Percentiles rank a stretch among this genome's conserved stretches.
Conservation (phyloP, 352 stramenopile genomes). For the Globisporangium barbulae region DNA sequence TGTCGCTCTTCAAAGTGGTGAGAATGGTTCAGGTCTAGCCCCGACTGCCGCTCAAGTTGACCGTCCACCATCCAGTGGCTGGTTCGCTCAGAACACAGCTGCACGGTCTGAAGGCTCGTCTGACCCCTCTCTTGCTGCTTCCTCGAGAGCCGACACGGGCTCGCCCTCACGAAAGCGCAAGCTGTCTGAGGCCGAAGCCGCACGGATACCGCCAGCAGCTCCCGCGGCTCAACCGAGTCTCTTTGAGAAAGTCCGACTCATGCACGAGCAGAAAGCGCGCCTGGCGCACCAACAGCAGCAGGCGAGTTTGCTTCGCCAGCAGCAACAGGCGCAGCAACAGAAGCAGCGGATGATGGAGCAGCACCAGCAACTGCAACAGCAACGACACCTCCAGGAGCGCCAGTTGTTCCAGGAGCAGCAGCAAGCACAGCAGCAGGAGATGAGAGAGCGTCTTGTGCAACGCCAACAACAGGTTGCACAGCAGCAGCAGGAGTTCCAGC, state of each 20-base stretch:
- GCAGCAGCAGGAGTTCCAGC: background rate
- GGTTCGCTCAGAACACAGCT: background rate
- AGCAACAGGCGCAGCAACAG: constrained; percentile 12
- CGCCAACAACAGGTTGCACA: background rate
- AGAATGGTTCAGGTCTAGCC: background rate
- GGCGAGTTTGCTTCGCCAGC: constrained; percentile 15
- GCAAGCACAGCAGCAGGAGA: constrained; percentile 12
- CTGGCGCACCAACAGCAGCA: constrained; percentile 13
- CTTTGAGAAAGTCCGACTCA: constrained; percentile 41
- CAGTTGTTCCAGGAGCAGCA: constrained; percentile 7
- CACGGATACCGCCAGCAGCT: background rate
- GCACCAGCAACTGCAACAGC: constrained; percentile 10
- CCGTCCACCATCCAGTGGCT: background rate
- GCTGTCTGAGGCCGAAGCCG: constrained; percentile 17
- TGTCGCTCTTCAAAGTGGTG: background rate
- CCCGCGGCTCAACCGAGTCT: constrained; percentile 25
- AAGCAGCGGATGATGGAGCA: constrained; percentile 6
- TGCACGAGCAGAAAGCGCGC: constrained; percentile 31
- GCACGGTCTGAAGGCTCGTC: background rate
- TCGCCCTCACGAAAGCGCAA: constrained; percentile 30
- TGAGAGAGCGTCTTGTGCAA: background rate
- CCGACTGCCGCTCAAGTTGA: background rate
- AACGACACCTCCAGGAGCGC: background rate
- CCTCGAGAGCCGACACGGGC: background rate
- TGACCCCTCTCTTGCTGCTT: background rate